phyloP scores from a whole-genome alignment of 176 grass and related monocot species.

The Calamus simplicifolius region DNA sequence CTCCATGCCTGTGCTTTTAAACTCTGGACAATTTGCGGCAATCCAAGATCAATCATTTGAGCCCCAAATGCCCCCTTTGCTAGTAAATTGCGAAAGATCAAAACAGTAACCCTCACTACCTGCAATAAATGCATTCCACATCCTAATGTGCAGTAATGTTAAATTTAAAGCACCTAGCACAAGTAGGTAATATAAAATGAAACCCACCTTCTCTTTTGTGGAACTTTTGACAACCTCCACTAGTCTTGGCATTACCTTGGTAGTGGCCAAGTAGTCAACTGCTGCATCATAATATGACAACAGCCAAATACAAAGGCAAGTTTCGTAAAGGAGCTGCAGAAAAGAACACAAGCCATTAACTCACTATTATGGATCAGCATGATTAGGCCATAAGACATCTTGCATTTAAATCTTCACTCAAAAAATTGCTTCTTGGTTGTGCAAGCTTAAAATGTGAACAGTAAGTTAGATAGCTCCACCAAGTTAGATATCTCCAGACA shows the following conservation, averaged over 20 bases:
- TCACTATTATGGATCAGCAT: too few relatives aligned
- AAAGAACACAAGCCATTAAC: neutral
- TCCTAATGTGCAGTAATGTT: too few relatives aligned
- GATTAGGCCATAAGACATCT: too few relatives aligned
- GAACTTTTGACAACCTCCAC: constrained; percentile 90
- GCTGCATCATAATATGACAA: constrained; percentile 90
- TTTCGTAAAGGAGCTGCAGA: constrained; percentile 94
- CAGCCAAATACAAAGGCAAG: constrained; percentile 93
- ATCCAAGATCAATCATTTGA: constrained; percentile 96
- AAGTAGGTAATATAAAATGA: neutral
- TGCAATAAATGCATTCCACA: constrained; percentile 24
- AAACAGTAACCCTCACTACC: constrained; percentile 86
- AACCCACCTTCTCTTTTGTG: constrained; percentile 86
- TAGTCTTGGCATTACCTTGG: constrained; percentile 81
- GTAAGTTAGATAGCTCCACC: too few relatives aligned
- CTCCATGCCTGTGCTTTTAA: constrained; percentile 97
- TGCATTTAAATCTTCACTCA: too few relatives aligned
- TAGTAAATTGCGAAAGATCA: constrained; percentile 81
- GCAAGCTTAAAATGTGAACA: too few relatives aligned
- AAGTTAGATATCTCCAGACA: too few relatives aligned
- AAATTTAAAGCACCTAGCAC: neutral
- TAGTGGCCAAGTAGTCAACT: constrained; percentile 82
- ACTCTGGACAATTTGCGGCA: constrained; percentile 82
- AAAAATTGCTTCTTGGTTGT: too few relatives aligned
- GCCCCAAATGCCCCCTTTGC: constrained; percentile 74